Percentiles rank a stretch among this genome's conserved stretches.
phyloP scores from a whole-genome alignment of 441 rosid genomes.

The Populus hybrid region DNA sequence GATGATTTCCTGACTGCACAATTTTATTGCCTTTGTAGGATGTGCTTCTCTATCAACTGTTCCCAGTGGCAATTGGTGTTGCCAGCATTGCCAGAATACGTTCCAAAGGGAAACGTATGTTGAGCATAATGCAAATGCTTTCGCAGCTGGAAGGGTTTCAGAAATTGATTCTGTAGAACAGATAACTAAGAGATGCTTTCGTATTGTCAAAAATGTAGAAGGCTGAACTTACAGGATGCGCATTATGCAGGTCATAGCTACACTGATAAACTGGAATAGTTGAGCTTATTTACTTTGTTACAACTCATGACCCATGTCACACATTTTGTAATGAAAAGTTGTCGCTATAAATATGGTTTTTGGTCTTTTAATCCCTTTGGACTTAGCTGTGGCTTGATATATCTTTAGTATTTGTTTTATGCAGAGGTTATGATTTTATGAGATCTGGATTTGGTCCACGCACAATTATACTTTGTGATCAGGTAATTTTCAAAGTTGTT shows the following conservation, averaged over 20 bases:
- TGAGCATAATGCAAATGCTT: conserved; percentile 61
- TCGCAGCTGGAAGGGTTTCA: conserved; percentile 74
- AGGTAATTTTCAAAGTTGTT: conserved; percentile 33
- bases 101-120: conserved; percentile 58
- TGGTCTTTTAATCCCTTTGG: background rate
- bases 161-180: conserved; percentile 77
- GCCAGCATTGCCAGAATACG: conserved; percentile 79
- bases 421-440: conserved; percentile 67
- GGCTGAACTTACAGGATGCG: conserved; percentile 69
- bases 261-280: conserved; percentile 14
- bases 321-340: background rate
- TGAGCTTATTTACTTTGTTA: conserved; percentile 8
- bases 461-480: conserved; percentile 69
- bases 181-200: conserved; percentile 78
- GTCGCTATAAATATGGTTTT: conserved; percentile 2
- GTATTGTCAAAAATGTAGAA: conserved; percentile 77
- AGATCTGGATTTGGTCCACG: conserved; percentile 79
- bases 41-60: conserved; percentile 70
- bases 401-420: conserved; percentile 4
- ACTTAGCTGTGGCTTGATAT: conserved; percentile 13
- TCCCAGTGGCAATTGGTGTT: conserved; percentile 89
- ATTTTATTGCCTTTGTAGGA: conserved; percentile 41
- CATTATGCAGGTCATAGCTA: conserved; percentile 73
- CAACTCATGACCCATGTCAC: background rate
- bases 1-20: conserved; percentile 16